Base-by-base conservation (phyloP, 208 protist species). In the Acanthamoeba castellanii region DNA sequence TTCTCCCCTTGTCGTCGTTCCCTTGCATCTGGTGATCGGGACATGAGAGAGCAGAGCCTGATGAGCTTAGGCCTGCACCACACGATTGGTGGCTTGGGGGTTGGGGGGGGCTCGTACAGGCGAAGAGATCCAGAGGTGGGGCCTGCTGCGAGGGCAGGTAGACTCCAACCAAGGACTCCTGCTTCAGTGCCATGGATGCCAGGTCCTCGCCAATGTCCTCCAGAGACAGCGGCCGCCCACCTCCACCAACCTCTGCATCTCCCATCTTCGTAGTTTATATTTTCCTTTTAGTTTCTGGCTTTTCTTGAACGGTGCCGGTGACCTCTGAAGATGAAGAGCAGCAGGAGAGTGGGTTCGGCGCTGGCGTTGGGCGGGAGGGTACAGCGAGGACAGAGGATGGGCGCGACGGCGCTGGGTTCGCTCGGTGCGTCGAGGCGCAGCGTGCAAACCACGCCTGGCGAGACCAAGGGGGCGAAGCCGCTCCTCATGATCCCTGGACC, bases 401-500 rank as follows among this genome's bases (percentile, higher is more conserved):
- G 64, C 27, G 22, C n/a, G 64, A 22, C 64, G 64, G 18, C 64
- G 27, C 64, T 32, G 2, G 25, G 20, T 70, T 70, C n/a, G 22
- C 64, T 81, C 9, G 72, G 72, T 25, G 20, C 25, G 3, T n/a
- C 72, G 72, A 20, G 34, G 11, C 72, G 72, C 72, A 81, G 72
- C 42, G 72, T 50, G 64, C 64, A 70, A 14, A 70, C 64, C 64
- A 30, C 64, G 7, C 22, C 27, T 32, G 64, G 64, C n/a, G 64
- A 22, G 27, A 70, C 64, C 25, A 70, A 70, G 64, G 64, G 42
- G 34, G 42, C 72, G 32, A 81, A 50, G 34, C 92, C 70, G 18
- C 34, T 95, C 13, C 66, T 95, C 27, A 95, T 95, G 94, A 95
- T 95, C 68, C 94, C 94, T 37, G 94, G 94, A 16, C 94, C 94